Evolutionary conservation across 2,329 filamentous ascomycete genomes (phyloP), one percentile per base, ranked within the genome.

Genomic region (Ambrosiella xylebori): DNA sequence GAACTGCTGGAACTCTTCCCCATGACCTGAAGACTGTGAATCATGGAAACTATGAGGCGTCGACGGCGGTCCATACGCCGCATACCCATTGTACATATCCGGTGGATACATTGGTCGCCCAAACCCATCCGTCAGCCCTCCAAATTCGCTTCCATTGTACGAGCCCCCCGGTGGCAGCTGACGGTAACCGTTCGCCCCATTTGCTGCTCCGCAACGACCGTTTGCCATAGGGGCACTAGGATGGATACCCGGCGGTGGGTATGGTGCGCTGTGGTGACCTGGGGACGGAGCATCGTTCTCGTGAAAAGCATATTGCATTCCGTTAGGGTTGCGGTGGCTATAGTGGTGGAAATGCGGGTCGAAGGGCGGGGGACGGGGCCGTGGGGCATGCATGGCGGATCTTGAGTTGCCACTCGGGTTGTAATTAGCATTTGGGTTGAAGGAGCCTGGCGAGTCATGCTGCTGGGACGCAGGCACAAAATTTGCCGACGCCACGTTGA

Each of bases 21-120:
- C 71, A 49, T 74, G 73, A 4, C 68, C 71, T 1, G 79, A 80
- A 40, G 77, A 74, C 61, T 81, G 80, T 1, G 80, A 82, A 40
- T 75, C 79, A 58, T 81, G 80, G 64, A 80, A 80, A 66, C 79
- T 82, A 61, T 79, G 59, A 17, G 79, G 76, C 1, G 78, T 80
- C 1, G 76, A 74, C 1, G 79, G 76, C 2, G 74, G 76, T 64
- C 77, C 77, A 62, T 68, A 70, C 11, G 11, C 19, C 19, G 19
- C 44, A 62, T 45, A 50, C 27, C 59, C 59, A 19, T 45, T 56
- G 36, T 58, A 57, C 17, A 58, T 51, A 15, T 57, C 59, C 17
- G 50, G 44, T n/a, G 55, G 51, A 54, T 60, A 60, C 7, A 47
- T 59, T 7, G 69, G 70, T 53, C 70, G 66, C 7, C 68, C 71